Base-by-base conservation (phyloP, 176 grass and related monocot genomes). In the Aegilops tauschii region DNA sequence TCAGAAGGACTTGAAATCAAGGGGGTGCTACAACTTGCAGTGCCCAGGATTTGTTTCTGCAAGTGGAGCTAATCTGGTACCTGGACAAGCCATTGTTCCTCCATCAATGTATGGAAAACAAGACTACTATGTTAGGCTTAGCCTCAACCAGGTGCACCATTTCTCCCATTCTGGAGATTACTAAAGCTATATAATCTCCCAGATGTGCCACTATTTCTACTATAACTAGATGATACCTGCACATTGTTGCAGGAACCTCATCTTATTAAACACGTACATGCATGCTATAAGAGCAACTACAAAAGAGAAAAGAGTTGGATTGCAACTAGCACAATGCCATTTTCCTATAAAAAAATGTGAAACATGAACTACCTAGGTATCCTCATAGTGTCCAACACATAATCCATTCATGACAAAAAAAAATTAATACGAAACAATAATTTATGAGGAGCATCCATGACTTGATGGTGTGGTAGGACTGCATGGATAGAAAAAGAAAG, bases 41-140 rank as follows among this genome's bases (percentile, higher is more conserved):
- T 90, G 89, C 20, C 25, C 42, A 4, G 89, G 89, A 45, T 90
- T 87, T 83, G 84, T 90, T 6, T 58, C 69, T 58, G 84, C 84
- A 8, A 62, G 28, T 50, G 70, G 69, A n/a, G 50, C 83, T 14
- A 59, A 73, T 21, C 84, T 90, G 49, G 6, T 30, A 11, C 89
- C 89, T 13, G 89, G 79, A 17, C 84, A 90, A 86, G 73, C 70
- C 0, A n/a, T 90, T 27, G 8, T 21, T 34, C 84, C 81, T 78
- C 21, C 68, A 8, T 87, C 79, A n/a, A 35, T 8, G 12, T 90
- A 86, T 79, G 85, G 34, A 10, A 47, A 62, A 35, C 10, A 77
- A 8, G 13, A 39, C 36, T 37, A 11, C 65, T 87, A 79, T 30
- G 40, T 83, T 34, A 90, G 42, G 40, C 79, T 90, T 72, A 83